phyloP scores from a whole-genome alignment of 305 asterid species.

The Fraxinus latifolia region DNA sequence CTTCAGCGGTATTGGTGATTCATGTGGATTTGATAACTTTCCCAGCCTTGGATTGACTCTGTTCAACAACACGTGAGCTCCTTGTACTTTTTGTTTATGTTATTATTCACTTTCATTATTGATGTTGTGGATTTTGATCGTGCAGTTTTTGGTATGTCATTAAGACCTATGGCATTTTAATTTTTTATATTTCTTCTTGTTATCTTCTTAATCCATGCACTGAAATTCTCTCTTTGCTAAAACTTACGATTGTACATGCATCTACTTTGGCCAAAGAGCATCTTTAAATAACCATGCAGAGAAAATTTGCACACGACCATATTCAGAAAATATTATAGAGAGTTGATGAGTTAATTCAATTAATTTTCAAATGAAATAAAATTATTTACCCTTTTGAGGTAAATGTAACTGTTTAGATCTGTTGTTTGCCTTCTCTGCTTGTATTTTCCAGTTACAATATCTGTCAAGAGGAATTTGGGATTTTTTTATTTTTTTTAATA shows the following conservation, averaged over 20 bases:
- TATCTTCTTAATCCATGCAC: not conserved
- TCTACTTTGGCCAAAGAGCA: not conserved
- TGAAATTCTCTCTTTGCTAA: not conserved
- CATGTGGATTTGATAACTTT: constrained; percentile 93
- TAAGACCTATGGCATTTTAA: not conserved
- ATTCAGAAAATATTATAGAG: not conserved
- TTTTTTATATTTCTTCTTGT: not conserved
- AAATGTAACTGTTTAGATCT: not conserved
- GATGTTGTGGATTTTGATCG: not conserved
- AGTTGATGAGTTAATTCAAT: not conserved
- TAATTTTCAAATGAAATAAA: not conserved
- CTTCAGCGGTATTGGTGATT: constrained; percentile 89
- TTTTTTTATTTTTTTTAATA: not conserved
- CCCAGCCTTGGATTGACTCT: constrained; percentile 79
- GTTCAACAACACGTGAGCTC: constrained; percentile 71
- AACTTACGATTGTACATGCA: not conserved
- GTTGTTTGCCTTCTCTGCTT: not conserved
- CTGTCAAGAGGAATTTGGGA: not conserved
- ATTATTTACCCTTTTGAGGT: not conserved
- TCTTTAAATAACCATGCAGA: not conserved
- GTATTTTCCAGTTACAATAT: not conserved
- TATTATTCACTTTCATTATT: not conserved
- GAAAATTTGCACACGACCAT: not conserved
- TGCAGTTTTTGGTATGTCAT: not conserved
- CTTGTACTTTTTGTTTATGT: constrained; percentile 12